Percentiles rank a stretch among this genome's conserved stretches.
Evolutionary conservation across 176 grass and related monocot genomes (phyloP).

Genomic region (Cenchrus americanus): DNA sequence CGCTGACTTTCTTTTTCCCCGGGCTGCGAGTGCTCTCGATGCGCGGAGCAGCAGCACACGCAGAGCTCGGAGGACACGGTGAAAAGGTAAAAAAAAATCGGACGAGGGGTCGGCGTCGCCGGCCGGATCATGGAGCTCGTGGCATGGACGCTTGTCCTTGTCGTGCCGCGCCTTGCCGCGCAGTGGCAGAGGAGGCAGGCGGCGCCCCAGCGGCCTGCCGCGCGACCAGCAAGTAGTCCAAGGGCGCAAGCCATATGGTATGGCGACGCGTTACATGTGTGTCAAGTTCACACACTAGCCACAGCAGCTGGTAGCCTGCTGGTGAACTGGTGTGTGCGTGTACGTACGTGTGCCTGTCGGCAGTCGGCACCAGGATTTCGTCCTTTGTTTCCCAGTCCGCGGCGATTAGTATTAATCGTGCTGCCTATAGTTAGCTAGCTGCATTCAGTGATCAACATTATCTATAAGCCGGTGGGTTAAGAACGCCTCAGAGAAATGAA

Average conservation of each 20-base stretch:
- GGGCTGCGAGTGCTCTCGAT: conserved; percentile 45
- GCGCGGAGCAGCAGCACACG: conserved; percentile 31
- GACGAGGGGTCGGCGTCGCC: background rate
- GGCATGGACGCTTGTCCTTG: conserved; percentile 27
- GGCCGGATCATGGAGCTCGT: background rate
- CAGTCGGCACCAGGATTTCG: background rate
- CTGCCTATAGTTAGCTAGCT: too few species aligned
- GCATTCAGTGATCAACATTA: too few species aligned
- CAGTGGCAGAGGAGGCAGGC: background rate
- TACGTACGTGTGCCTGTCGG: conserved; percentile 14
- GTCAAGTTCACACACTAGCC: background rate
- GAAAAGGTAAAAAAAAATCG: conserved; percentile 32
- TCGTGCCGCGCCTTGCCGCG: conserved; percentile 13
- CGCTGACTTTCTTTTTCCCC: conserved; percentile 62
- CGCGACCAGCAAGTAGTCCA: conserved; percentile 32
- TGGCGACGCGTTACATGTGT: conserved; percentile 11
- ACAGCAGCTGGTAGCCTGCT: too few species aligned
- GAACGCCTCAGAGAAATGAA: too few species aligned
- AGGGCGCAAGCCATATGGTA: conserved; percentile 43
- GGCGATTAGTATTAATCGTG: background rate
- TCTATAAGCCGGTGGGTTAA: too few species aligned
- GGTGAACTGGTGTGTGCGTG: background rate
- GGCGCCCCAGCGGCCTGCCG: conserved; percentile 1
- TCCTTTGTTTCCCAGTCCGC: background rate
- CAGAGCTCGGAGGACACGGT: background rate